Evolutionary conservation across 2,329 filamentous ascomycete genomes (phyloP).

Genomic region (Nemania serpens): DNA sequence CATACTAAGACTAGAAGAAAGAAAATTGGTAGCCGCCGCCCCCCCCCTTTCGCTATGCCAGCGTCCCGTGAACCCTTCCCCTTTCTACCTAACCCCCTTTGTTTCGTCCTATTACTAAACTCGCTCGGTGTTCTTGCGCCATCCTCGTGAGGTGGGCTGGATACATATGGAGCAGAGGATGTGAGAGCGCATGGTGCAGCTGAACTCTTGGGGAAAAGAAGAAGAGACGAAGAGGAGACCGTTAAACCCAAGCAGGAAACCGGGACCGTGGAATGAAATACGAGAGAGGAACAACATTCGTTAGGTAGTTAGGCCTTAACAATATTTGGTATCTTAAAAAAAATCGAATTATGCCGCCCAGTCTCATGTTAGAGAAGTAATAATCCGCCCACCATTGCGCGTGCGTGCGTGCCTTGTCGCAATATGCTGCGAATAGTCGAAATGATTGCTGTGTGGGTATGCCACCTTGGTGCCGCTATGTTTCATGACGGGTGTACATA

Average conservation of each 20-base stretch:
- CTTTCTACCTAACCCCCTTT: too few species aligned
- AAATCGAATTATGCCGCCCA: slow-evolving; percentile 28
- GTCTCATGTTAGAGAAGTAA: too few species aligned
- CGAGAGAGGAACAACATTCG: slow-evolving; percentile 21
- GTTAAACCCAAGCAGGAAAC: background rate
- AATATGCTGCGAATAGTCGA: slow-evolving; percentile 6
- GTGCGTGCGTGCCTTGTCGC: background rate
- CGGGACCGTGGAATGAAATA: too few species aligned
- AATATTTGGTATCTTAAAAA: slow-evolving; percentile 30
- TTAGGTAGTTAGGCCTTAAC: slow-evolving; percentile 19
- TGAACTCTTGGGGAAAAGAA: background rate
- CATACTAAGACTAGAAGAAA: background rate
- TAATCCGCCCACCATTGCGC: background rate
- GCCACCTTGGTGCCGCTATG: background rate
- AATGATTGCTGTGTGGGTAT: background rate
- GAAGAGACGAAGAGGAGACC: background rate
- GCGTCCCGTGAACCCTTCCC: background rate
- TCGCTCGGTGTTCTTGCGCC: too few species aligned
- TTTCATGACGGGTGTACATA: slow-evolving; percentile 3
- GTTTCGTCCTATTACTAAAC: too few species aligned
- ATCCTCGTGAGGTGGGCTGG: too few species aligned
- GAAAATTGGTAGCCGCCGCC: slow-evolving; percentile 8
- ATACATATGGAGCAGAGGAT: too few species aligned
- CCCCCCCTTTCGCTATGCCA: slow-evolving; percentile 12
- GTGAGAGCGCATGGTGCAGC: too few species aligned